Evolutionary conservation across 192 early-diverging fungal species (phyloP), one percentile per base, ranked within the genome.

Genomic region (Coemansia reversa): DNA sequence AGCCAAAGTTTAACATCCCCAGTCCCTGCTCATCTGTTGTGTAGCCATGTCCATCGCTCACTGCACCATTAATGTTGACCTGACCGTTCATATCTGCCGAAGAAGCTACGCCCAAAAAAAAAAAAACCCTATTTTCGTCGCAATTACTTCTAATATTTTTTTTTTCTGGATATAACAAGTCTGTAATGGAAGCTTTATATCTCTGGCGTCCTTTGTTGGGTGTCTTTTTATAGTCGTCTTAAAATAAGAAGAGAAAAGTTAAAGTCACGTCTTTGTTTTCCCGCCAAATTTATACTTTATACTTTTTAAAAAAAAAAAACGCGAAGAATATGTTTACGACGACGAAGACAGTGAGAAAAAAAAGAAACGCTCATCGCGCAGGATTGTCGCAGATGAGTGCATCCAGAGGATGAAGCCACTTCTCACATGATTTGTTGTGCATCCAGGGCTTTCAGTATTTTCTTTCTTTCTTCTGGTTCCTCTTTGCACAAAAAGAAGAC

Each of bases 1-100:
- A 42, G 70, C 62, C 54, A 67, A 66, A 63, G 72, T 59, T 54
- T 63, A 75, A 53, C 70, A 85, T 50, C 60, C 79, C 52, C 14
- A 67, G 51, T 12, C 57, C 51, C 50, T 51, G 58, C 16, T 33
- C 58, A 19, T 19, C 39, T 3, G 39, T 16, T 45, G 14, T 45
- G 14, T 45, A 16, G 3, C 14, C 16, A 9, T 14, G 35, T 39
- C 35, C 14, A 12, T 45, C 39, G 1, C 39, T n/a, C 16, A 60
- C 47, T 30, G 50, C 57, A 22, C 48, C 30, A 51, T 60, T 60
- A 16, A 58, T 9, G 25, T 53, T 51, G 3, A 60, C 20, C 28
- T 53, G 50, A 28, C 60, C 58, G 58, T 60, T 67, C 65, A 67
- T 67, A 14, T 45, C 39, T 45, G 35, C 12, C 35, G 8, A 39